Conservation (phyloP, 1,284 basidiomycete species). For the Ganoderma boninense region DNA sequence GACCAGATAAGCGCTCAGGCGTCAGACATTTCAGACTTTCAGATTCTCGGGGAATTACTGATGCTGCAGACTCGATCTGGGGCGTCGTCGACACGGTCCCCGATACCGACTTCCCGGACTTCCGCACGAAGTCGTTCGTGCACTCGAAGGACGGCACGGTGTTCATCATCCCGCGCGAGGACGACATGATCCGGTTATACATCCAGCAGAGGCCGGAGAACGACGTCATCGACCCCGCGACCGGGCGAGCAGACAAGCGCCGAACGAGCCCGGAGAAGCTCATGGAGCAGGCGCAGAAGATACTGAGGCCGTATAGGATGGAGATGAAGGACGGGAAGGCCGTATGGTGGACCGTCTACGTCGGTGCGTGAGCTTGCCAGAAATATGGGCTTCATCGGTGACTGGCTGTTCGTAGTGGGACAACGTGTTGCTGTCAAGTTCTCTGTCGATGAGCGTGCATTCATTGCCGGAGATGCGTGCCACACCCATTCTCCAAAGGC, state of each 20-base stretch:
- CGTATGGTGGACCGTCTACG: slow-evolving; percentile 87
- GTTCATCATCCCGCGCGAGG: slow-evolving; percentile 83
- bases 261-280: slow-evolving; percentile 68
- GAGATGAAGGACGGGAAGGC: slow-evolving; percentile 58
- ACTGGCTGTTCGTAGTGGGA: slow-evolving; percentile 53
- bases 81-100: slow-evolving; percentile 79
- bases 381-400: not conserved
- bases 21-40: too few relatives aligned
- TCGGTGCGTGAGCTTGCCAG: slow-evolving; percentile 45
- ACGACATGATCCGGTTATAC: slow-evolving; percentile 77
- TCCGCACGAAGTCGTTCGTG: slow-evolving; percentile 72
- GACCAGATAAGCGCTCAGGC: too few relatives aligned
- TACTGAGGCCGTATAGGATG: slow-evolving; percentile 75
- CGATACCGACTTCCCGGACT: slow-evolving; percentile 84
- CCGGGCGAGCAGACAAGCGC: slow-evolving; percentile 69
- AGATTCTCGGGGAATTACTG: too few relatives aligned
- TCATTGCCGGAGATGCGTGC: slow-evolving; percentile 84
- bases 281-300: slow-evolving; percentile 70
- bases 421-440: slow-evolving; percentile 80
- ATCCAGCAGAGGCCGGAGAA: slow-evolving; percentile 74
- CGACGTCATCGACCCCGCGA: slow-evolving; percentile 56
- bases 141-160: slow-evolving; percentile 62
- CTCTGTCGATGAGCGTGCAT: slow-evolving; percentile 73
- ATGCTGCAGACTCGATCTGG: slow-evolving; percentile 70
- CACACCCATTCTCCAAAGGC: slow-evolving; percentile 88